Base-by-base conservation (phyloP, 305 asterid genomes). In the Striga hermonthica region DNA sequence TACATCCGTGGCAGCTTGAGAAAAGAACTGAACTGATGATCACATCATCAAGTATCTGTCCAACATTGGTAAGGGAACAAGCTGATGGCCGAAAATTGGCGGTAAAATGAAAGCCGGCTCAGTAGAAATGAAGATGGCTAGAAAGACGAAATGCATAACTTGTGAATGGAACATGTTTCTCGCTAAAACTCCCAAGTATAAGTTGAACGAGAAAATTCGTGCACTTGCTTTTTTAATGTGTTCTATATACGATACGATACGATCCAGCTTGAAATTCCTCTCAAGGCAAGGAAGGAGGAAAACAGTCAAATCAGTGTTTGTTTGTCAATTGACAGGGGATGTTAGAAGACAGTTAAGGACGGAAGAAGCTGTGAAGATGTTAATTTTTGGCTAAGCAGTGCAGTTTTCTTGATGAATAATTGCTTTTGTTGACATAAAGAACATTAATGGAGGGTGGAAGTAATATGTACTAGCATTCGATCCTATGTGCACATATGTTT, bases 321-420 rank as follows among this genome's bases (percentile, higher is more conserved):
- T n/a, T n/a, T n/a, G n/a, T n/a, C n/a, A n/a, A n/a, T n/a, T n/a
- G n/a, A n/a, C n/a, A n/a, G n/a, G n/a, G n/a, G 16, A 48, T 11
- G 54, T 12, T n/a, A 48, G 54, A 48, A 48, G 54, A 48, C 16
- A 48, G 15, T 48, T 48, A 7, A 48, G 54, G 54, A 48, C 11
- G 54, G 7, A 12, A n/a, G 1, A n/a, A 48, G 54, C 54, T 48
- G 16, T 11, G 13, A 12, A 1, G 15, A 48, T 48, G 5, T n/a
- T 48, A 3, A 22, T 41, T 41, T 41, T 41, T 41, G 47, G 47
- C 47, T 41, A 41, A 41, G 47, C 1, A 41, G 47, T 41, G 9
- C 10, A 41, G 47, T 8, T 5, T 41, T 9, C 10, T 41, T 5
- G 31, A 22, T 22, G 31, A 22, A 22, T 22, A 22, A 2, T 22